Conservation (phyloP, 1,284 basidiomycete genomes). For the Cryptococcus sp. region DNA sequence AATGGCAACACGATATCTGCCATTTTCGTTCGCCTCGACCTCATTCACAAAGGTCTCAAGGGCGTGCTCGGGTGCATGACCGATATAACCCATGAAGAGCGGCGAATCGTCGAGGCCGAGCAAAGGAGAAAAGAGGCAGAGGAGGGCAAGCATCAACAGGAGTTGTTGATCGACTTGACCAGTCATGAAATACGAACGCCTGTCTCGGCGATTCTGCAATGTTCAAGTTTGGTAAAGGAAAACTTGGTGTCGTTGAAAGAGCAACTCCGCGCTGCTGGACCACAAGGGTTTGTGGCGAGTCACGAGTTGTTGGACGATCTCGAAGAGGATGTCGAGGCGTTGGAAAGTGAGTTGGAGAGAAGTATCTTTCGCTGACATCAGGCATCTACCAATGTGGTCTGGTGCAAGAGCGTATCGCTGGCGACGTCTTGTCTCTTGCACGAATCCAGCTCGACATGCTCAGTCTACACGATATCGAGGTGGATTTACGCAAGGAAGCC, state of each 20-base stretch:
- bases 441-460: slow-evolving; percentile 50
- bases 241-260: slow-evolving; percentile 29
- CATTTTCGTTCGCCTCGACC: slow-evolving; percentile 33
- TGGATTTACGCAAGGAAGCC: slow-evolving; percentile 38
- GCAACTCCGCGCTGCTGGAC: slow-evolving; percentile 9
- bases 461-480: slow-evolving; percentile 31
- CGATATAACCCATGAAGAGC: slow-evolving; percentile 26
- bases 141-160: slow-evolving; percentile 34
- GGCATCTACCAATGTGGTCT: slow-evolving; percentile 49
- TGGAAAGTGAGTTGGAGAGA: slow-evolving; percentile 28
- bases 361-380: slow-evolving; percentile 6
- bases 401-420: slow-evolving; percentile 54
- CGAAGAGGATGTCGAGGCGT: slow-evolving; percentile 42
- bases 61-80: slow-evolving; percentile 27
- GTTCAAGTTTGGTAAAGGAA: slow-evolving; percentile 36
- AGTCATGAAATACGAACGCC: slow-evolving; percentile 40
- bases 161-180: slow-evolving; percentile 38
- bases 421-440: slow-evolving; percentile 53
- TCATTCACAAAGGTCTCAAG: slow-evolving; percentile 10
- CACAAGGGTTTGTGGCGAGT: slow-evolving; percentile 12
- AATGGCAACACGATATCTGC: slow-evolving; percentile 29
- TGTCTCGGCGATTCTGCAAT: slow-evolving; percentile 38
- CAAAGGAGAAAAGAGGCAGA: slow-evolving; percentile 27
- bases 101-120: slow-evolving; percentile 29
- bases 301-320: slow-evolving; percentile 34